Evolutionary conservation across 768 basidiomycete genomes (phyloP), one percentile per base, ranked within the genome.

Genomic region (Roridomyces roridus): DNA sequence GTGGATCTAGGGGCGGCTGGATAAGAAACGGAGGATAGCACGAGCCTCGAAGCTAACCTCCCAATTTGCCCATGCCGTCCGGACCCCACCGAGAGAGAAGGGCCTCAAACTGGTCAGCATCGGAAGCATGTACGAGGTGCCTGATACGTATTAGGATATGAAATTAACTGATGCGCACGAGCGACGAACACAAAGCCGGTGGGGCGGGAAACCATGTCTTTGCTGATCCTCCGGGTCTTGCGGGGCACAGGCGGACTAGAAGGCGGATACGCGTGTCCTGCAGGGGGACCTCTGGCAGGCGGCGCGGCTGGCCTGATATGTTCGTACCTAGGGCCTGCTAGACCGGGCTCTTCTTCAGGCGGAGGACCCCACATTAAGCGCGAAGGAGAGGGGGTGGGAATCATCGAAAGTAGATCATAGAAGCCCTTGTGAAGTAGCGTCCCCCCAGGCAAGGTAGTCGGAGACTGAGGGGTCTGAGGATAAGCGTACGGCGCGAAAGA

Each of bases 61-160:
- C 92, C 46, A 95, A 76, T 73, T 96, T 95, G 56, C 92, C 92
- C 71, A 92, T 74, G 36, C 92, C 88, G 73, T 96, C 94, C 41
- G 90, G 89, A 34, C 90, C 89, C 93, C 94, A 95, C 52, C 92
- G 84, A 62, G 84, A 87, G 45, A 96, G 86, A 57, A 96, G 80
- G 23, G 90, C 93, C 71, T 92, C 91, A 29, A 91, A 85, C 69
- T 96, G 91, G 74, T 91, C 91, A 12, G 89, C 91, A 74, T 94
- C 91, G 54, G 91, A 94, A 26, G 94, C 93, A 75, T 96, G 94
- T 10, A 94, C 87, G 60, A 94, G 80, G 76, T 96, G 94, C 49
- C 93, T 95, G 68, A 47, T 63, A 43, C 54, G 59, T 62, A 70
- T 66, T 57, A 67, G 65, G 57, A 62, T 64, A 55, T 47, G 57